Evolutionary conservation across 140 eudicot species (phyloP), one percentile per base, ranked within the genome.

Genomic region (Cichorium intybus): DNA sequence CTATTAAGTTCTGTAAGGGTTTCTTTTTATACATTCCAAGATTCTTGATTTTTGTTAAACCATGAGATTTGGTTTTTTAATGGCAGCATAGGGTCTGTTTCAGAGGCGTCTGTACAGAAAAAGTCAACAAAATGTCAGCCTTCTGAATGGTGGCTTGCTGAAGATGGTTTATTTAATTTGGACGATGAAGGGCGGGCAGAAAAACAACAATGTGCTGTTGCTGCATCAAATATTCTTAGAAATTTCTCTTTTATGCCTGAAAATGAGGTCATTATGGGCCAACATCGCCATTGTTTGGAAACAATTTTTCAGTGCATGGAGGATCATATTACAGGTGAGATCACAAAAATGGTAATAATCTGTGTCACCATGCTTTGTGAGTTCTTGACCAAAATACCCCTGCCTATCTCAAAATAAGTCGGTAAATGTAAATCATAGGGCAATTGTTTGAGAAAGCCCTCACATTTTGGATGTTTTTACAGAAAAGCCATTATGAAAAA

Each of bases 211-310:
- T 89, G 97, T 89, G 99, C 99, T 58, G 87, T 89, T 74, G 97
- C 95, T 74, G 99, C 96, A 67, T 94, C 99, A 62, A 94, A 94
- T 67, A 84, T 94, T 58, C 81, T 94, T 20, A 88, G 99, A 16
- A 94, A 94, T 70, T 89, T 94, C 62, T 94, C 99, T 56, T 89
- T 89, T 76, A 94, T 94, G 97, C 82, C 95, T 5, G 99, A 94
- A 66, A 94, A 94, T 82, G 97, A 94, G 79, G 82, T 89, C 64
- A 80, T 91, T 0, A 94, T 94, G 99, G 97, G 91, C 41, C 99
- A 94, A 59, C 87, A 86, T 75, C 94, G 99, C 23, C 99, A 94
- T 79, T 94, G 90, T 68, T 74, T 94, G 74, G 99, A 94, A 72
- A 94, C 97, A 20, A 64, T 94, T 37, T 94, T 94, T 58, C 99